Evolutionary conservation across 176 grass and related monocot genomes (phyloP).

Genomic region (Phragmites australis): DNA sequence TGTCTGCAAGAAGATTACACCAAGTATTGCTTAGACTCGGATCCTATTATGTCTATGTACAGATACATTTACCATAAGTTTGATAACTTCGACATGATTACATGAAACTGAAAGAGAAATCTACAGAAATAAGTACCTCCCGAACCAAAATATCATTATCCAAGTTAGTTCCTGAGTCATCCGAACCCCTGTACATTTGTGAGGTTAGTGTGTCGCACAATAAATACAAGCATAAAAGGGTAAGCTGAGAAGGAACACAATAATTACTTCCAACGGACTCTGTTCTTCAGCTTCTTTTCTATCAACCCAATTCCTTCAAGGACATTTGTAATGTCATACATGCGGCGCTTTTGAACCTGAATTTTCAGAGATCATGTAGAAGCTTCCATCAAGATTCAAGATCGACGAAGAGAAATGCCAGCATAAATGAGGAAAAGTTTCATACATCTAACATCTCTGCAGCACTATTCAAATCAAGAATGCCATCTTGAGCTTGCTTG

Average conservation of each 20-base stretch:
- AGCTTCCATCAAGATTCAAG: conserved; percentile 24
- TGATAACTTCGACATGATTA: conserved; percentile 22
- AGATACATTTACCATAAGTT: not conserved
- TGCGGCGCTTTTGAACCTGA: conserved; percentile 83
- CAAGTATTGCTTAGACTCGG: conserved; percentile 27
- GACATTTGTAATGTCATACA: conserved; percentile 99
- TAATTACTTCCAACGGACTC: conserved; percentile 82
- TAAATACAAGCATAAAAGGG: conserved; percentile 39
- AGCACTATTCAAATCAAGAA: conserved; percentile 84
- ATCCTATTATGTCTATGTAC: conserved; percentile 4
- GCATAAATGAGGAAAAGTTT: conserved; percentile 21
- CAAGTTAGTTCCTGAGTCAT: conserved; percentile 56
- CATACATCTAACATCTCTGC: conserved; percentile 67
- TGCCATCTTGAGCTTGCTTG: conserved; percentile 75
- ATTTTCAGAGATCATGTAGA: conserved; percentile 38
- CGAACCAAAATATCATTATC: conserved; percentile 57
- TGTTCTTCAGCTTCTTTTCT: conserved; percentile 94
- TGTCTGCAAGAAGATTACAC: conserved; percentile 51
- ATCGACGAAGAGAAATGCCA: conserved; percentile 18
- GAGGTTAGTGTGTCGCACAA: conserved; percentile 37
- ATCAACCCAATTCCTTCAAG: conserved; percentile 94
- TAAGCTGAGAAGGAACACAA: conserved; percentile 18
- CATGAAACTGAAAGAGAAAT: conserved; percentile 7
- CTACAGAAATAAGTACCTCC: conserved; percentile 52
- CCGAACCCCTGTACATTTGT: conserved; percentile 52